Conservation (phyloP, 2,329 filamentous ascomycete genomes). For the Cercospora sojina region DNA sequence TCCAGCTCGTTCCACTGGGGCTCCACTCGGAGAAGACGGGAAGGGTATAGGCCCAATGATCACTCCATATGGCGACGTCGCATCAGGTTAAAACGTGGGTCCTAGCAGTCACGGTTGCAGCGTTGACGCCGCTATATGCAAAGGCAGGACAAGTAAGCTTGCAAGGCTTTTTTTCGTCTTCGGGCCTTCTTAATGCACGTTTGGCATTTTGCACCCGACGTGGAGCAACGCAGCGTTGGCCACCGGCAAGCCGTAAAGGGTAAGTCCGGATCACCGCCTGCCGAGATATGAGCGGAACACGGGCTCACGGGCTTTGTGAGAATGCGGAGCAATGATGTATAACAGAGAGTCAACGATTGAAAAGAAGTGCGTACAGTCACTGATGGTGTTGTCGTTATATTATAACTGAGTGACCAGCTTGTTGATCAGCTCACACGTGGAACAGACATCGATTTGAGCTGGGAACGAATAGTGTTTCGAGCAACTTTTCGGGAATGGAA, state of each 20-base stretch:
- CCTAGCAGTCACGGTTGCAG: background rate
- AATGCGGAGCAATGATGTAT: background rate
- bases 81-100: background rate
- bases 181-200: background rate
- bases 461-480: background rate
- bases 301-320: background rate
- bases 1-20: constrained; percentile 1
- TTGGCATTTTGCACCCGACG: constrained; percentile 5
- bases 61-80: background rate
- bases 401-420: background rate
- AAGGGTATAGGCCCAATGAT: background rate
- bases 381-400: background rate
- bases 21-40: constrained; percentile 5
- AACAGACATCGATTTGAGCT: background rate
- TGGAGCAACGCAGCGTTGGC: constrained; percentile 1
- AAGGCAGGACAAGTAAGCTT: background rate
- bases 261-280: background rate
- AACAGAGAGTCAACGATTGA: background rate
- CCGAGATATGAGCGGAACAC: background rate
- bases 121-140: background rate
- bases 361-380: background rate
- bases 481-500: background rate
- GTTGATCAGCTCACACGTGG: background rate
- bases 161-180: background rate
- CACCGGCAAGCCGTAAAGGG: background rate